Conservation (phyloP, 2,329 filamentous ascomycete genomes). For the Aspergillus viridinutans region DNA sequence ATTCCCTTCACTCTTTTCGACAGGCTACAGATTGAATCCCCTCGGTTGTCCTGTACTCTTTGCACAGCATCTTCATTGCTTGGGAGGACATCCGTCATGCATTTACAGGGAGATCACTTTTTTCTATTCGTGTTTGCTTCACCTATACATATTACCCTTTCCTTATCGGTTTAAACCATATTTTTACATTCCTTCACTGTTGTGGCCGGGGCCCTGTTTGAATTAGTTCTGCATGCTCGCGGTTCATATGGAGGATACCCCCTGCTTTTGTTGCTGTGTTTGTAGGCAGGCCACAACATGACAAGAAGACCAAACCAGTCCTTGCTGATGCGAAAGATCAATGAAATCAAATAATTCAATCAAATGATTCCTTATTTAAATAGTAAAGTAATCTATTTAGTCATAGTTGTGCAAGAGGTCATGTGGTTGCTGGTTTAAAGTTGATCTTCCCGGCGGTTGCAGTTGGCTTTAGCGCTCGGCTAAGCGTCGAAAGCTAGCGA, state of each 20-base stretch:
- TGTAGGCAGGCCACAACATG: background rate
- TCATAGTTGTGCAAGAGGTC: background rate
- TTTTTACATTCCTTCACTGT: slow-evolving; percentile 14
- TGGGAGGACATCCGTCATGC: slow-evolving; percentile 21
- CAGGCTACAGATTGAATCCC: slow-evolving; percentile 16
- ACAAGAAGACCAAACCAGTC: background rate
- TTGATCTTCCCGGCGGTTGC: background rate
- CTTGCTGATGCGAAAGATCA: background rate
- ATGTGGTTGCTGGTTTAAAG: background rate
- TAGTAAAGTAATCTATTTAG: background rate
- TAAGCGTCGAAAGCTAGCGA: slow-evolving; percentile 13
- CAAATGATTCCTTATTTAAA: background rate
- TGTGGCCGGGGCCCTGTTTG: slow-evolving; percentile 14
- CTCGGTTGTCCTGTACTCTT: slow-evolving; percentile 17
- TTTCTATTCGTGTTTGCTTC: slow-evolving; percentile 11
- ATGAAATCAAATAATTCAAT: background rate
- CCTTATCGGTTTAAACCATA: slow-evolving; percentile 8
- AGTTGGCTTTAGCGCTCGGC: slow-evolving; percentile 16
- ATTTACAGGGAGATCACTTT: slow-evolving; percentile 24
- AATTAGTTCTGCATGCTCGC: slow-evolving; percentile 26
- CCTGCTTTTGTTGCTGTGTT: slow-evolving; percentile 23
- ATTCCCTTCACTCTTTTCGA: slow-evolving; percentile 12
- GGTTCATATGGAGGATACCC: slow-evolving; percentile 31
- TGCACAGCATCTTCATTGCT: slow-evolving; percentile 6
- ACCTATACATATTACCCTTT: slow-evolving; percentile 15